These are phyloP conservation scores for Boletus rex-veris DNA, from an alignment of 768 basidiomycete species.

Conservation along the genomic window DNA sequence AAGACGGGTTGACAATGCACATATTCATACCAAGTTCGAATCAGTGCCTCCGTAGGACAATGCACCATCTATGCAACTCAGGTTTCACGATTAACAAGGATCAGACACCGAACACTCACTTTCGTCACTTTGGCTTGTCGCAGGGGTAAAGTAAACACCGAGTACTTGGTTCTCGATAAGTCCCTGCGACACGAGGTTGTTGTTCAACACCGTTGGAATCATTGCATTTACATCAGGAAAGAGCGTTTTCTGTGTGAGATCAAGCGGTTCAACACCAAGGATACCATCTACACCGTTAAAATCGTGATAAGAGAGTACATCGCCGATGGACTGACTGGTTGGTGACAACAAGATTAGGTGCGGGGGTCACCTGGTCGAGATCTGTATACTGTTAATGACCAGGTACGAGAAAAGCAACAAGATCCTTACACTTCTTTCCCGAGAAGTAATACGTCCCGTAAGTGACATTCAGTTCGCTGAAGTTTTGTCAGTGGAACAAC, in stretches of 20 bases:
- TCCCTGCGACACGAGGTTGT: constrained; percentile 21
- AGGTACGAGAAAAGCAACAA: not conserved
- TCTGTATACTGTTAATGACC: constrained; percentile 1
- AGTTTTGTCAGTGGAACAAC: constrained; percentile 11
- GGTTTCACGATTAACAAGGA: not conserved
- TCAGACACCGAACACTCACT: constrained; percentile 1
- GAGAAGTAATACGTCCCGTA: constrained; percentile 13
- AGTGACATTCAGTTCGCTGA: not conserved
- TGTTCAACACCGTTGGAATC: constrained; percentile 25
- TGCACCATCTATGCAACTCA: constrained; percentile 18
- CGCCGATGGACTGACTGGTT: constrained; percentile 30
- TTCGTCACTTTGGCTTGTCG: constrained; percentile 8
- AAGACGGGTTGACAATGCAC: not conserved
- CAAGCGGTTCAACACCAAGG: constrained; percentile 24
- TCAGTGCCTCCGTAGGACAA: constrained; percentile 26
- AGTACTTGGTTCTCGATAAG: not conserved
- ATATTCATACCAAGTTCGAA: constrained; percentile 9
- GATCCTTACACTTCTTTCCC: constrained; percentile 35
- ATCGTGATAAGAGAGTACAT: constrained; percentile 1
- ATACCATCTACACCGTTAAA: constrained; percentile 25
- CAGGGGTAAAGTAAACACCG: constrained; percentile 13
- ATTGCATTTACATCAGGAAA: not conserved
- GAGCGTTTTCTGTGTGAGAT: constrained; percentile 8
- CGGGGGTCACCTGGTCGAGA: constrained; percentile 25
- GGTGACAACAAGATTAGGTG: constrained; percentile 18